A percentile compares a stretch with the other conserved stretches of the same genome.
These are phyloP conservation scores for Rubia peregrina DNA, from an alignment of 305 asterid genomes.

Conservation along the genomic window DNA sequence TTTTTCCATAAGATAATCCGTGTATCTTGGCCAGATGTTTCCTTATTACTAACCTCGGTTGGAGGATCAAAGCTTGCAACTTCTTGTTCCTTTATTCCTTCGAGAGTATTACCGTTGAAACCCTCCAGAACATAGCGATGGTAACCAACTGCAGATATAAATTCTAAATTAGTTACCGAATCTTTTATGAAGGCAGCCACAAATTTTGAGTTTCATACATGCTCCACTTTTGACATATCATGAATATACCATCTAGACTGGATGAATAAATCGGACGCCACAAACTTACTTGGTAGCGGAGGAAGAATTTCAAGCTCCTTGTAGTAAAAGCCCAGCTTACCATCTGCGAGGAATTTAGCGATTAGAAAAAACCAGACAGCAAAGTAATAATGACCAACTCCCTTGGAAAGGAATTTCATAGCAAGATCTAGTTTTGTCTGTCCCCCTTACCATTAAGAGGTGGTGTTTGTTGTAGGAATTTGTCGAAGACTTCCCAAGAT, in stretches of 20 bases:
- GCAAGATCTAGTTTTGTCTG: conserved; percentile 5
- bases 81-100: conserved; percentile 29
- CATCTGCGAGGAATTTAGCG: conserved; percentile 34
- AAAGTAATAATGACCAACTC: background rate
- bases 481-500: conserved; percentile 65
- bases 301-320: conserved; percentile 77
- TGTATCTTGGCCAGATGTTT: conserved; percentile 5
- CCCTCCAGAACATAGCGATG: conserved; percentile 49
- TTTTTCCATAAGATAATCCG: conserved; percentile 2
- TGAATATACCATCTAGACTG: background rate
- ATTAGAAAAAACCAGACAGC: conserved; percentile 3
- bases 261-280: background rate
- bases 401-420: background rate
- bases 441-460: conserved; percentile 53
- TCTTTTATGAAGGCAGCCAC: too few relatives aligned
- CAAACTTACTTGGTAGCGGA: conserved; percentile 60
- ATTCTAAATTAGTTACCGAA: background rate
- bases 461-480: conserved; percentile 46
- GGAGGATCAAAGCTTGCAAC: conserved; percentile 52
- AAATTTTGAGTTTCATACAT: background rate
- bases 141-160: conserved; percentile 46
- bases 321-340: conserved; percentile 71
- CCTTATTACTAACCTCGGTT: conserved; percentile 48
- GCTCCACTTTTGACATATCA: background rate
- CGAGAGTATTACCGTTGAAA: conserved; percentile 26